phyloP scores from a whole-genome alignment of 345 rosid genomes.

The Linum lewisii region DNA sequence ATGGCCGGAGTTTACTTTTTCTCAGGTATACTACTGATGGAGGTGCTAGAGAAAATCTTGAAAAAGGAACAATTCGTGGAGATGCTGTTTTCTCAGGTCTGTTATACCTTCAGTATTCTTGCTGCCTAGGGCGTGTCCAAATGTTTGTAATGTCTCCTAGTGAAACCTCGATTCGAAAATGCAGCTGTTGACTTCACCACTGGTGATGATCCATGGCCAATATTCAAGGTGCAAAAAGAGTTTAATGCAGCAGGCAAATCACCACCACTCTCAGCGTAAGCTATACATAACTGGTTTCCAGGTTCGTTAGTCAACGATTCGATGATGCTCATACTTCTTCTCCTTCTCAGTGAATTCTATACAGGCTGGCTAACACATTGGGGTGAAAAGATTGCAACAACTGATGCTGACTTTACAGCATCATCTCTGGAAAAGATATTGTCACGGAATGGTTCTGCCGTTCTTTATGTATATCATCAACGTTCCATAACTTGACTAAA shows the following conservation, averaged over 20 bases:
- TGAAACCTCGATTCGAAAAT: slow-evolving; percentile 12
- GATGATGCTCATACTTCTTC: slow-evolving; percentile 6
- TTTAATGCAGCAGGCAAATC: slow-evolving; percentile 89
- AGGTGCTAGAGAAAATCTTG: slow-evolving; percentile 59
- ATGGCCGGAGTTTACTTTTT: slow-evolving; percentile 11
- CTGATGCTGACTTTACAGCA: slow-evolving; percentile 61
- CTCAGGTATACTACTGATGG: slow-evolving; percentile 92
- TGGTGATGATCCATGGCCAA: slow-evolving; percentile 77
- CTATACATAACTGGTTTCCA: slow-evolving; percentile 1
- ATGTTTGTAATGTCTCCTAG: background rate
- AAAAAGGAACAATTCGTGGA: slow-evolving; percentile 60
- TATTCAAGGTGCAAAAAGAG: slow-evolving; percentile 72
- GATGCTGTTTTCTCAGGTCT: slow-evolving; percentile 70
- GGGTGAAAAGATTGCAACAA: slow-evolving; percentile 70
- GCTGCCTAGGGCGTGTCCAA: background rate
- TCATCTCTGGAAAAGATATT: slow-evolving; percentile 60
- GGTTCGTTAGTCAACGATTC: slow-evolving; percentile 1
- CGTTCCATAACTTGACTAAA: slow-evolving; percentile 6
- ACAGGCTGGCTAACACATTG: slow-evolving; percentile 99
- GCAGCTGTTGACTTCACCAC: slow-evolving; percentile 89
- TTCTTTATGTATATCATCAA: slow-evolving; percentile 64
- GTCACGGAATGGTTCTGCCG: slow-evolving; percentile 77
- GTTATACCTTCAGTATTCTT: slow-evolving; percentile 2
- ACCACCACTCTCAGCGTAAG: slow-evolving; percentile 88
- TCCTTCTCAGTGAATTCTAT: slow-evolving; percentile 67